Percentiles rank a stretch among this genome's conserved stretches.
phyloP scores from a whole-genome alignment of 768 basidiomycete genomes.

The Cystoderma amianthinum region DNA sequence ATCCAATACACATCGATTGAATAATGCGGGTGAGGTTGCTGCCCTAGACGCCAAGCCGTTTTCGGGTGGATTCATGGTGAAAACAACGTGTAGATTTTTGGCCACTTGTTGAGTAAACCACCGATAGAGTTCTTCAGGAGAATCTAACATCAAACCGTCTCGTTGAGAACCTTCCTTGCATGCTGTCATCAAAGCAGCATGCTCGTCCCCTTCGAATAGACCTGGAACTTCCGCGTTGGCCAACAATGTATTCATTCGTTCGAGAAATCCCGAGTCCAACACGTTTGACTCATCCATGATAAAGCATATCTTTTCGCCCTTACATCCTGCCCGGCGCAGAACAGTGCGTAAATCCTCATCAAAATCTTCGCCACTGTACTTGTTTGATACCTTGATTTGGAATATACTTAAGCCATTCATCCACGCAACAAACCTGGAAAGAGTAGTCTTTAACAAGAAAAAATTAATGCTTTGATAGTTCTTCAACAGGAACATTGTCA shows the following conservation, averaged over 20 bases:
- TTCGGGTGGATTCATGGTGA: slow-evolving; percentile 98
- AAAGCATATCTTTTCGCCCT: slow-evolving; percentile 98
- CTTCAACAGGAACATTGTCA: slow-evolving; percentile 22
- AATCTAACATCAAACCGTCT: slow-evolving; percentile 96
- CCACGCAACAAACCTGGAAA: slow-evolving; percentile 99
- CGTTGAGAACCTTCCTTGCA: slow-evolving; percentile 99
- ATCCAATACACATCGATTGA: slow-evolving; percentile 98
- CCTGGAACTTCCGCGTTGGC: slow-evolving; percentile 99
- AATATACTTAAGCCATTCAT: slow-evolving; percentile 99
- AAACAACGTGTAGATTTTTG: slow-evolving; percentile 96
- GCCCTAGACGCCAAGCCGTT: slow-evolving; percentile 94
- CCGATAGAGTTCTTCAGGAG: slow-evolving; percentile 93
- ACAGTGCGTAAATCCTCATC: slow-evolving; percentile 96
- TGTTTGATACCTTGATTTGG: slow-evolving; percentile 99
- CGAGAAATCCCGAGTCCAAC: slow-evolving; percentile 96
- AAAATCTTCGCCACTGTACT: slow-evolving; percentile 97
- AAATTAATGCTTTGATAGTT: slow-evolving; percentile 3
- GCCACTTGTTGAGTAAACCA: slow-evolving; percentile 99
- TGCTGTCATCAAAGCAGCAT: slow-evolving; percentile 96
- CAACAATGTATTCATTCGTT: slow-evolving; percentile 98
- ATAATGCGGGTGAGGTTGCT: slow-evolving; percentile 94
- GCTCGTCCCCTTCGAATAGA: slow-evolving; percentile 99
- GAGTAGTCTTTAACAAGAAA: slow-evolving; percentile 77
- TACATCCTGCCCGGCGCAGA: slow-evolving; percentile 92
- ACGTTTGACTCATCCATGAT: slow-evolving; percentile 99